These are phyloP conservation scores for Auriculariales sp. DNA, from an alignment of 768 basidiomycete genomes.

Conservation along the genomic window DNA sequence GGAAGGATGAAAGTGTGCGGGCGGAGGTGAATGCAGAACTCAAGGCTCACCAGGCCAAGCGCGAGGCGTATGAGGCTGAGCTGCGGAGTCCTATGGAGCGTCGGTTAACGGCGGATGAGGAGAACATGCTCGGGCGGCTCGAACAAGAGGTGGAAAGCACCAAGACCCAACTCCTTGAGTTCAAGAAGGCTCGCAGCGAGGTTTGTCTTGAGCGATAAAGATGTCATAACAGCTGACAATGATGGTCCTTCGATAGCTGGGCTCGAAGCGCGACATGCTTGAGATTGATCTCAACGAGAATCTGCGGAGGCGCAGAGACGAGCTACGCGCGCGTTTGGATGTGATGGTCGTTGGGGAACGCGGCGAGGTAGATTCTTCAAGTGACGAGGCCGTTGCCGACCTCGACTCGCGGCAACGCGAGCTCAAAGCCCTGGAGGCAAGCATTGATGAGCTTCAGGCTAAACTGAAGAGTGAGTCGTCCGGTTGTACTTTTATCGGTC, in stretches of 20 bases:
- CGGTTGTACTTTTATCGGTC: not conserved
- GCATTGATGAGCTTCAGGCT: conserved; percentile 49
- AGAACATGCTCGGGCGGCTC: conserved; percentile 44
- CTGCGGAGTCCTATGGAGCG: conserved; percentile 59
- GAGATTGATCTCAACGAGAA: conserved; percentile 92
- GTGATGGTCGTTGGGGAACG: conserved; percentile 46
- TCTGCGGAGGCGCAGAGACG: conserved; percentile 64
- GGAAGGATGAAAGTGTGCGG: conserved; percentile 48
- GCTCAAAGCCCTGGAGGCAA: conserved; percentile 45
- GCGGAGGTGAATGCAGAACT: conserved; percentile 65
- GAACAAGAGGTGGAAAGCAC: conserved; percentile 64
- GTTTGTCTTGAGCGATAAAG: not conserved
- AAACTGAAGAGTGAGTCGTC: conserved; percentile 38
- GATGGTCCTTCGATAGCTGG: conserved; percentile 33
- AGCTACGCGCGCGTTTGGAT: conserved; percentile 64
- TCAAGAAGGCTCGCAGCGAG: conserved; percentile 29
- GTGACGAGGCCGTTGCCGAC: conserved; percentile 48
- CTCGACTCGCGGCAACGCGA: conserved; percentile 58
- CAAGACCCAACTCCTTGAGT: conserved; percentile 53
- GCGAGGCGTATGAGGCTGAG: conserved; percentile 53
- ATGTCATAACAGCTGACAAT: conserved; percentile 8
- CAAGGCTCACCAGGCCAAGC: conserved; percentile 41
- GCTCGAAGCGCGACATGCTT: conserved; percentile 60
- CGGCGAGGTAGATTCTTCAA: conserved; percentile 18
- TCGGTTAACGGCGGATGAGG: conserved; percentile 62